phyloP scores from a whole-genome alignment of 768 basidiomycete species.

The Rhizopogon salebrosus region DNA sequence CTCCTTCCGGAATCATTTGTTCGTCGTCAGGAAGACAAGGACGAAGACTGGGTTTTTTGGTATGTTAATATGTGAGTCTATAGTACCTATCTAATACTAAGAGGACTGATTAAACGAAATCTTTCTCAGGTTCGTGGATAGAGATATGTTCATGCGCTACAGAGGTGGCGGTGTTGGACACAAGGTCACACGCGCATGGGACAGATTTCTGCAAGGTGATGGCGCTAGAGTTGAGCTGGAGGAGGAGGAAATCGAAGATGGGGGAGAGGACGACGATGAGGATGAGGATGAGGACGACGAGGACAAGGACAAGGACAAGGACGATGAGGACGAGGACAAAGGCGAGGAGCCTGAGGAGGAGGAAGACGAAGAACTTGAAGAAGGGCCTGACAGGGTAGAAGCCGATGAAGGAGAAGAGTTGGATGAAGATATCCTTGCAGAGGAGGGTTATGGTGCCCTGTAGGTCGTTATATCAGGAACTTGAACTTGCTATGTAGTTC shows the following conservation, averaged over 20 bases:
- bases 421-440: background rate
- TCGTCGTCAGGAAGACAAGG: constrained; percentile 5
- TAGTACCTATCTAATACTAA: background rate
- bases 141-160: constrained; percentile 26
- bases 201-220: background rate
- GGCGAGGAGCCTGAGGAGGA: background rate
- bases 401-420: constrained; percentile 2
- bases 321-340: background rate
- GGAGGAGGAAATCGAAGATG: background rate
- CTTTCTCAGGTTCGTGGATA: constrained; percentile 37
- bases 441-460: constrained; percentile 2
- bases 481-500: no score
- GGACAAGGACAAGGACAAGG: background rate
- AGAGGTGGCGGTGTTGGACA: constrained; percentile 28
- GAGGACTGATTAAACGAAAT: background rate
- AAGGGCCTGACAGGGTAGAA: background rate
- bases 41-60: constrained; percentile 23
- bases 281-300: background rate
- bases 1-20: constrained; percentile 1
- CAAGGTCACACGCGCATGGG: constrained; percentile 3
- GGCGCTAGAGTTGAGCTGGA: background rate
- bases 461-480: no score
- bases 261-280: background rate
- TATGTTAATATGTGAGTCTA: constrained; percentile 30
- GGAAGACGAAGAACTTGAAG: no score